Percentiles rank a stretch among this genome's conserved stretches.
Conservation (phyloP, 192 early-diverging fungal genomes). For the Coemansia sp. region DNA sequence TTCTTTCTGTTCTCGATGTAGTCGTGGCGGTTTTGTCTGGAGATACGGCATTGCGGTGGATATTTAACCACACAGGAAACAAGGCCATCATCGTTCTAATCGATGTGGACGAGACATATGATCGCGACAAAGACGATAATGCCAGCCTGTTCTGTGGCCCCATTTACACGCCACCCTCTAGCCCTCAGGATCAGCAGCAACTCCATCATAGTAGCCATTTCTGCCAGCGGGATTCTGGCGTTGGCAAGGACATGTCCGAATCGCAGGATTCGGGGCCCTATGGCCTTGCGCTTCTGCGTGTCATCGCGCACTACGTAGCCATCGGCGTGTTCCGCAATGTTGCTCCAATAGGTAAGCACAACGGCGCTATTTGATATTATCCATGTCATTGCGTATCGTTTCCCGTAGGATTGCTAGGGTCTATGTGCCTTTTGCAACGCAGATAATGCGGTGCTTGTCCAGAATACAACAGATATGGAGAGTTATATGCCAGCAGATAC, state of each 20-base stretch:
- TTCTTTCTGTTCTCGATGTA: slow-evolving; percentile 17
- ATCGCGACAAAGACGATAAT: slow-evolving; percentile 17
- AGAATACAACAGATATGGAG: no score
- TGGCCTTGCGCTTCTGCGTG: slow-evolving; percentile 48
- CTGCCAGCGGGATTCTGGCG: slow-evolving; percentile 7
- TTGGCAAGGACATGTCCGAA: slow-evolving; percentile 9
- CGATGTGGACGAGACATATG: slow-evolving; percentile 54
- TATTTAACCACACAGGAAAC: slow-evolving; percentile 48
- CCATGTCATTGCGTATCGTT: no score
- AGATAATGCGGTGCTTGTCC: no score
- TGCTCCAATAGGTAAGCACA: slow-evolving; percentile 52
- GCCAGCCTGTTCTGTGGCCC: slow-evolving; percentile 28
- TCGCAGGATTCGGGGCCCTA: slow-evolving; percentile 46
- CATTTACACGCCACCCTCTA: slow-evolving; percentile 48
- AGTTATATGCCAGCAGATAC: no score
- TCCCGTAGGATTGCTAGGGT: no score
- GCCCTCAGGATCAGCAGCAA: slow-evolving; percentile 30
- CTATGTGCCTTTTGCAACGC: no score
- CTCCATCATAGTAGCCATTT: slow-evolving; percentile 1
- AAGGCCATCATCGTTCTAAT: slow-evolving; percentile 53
- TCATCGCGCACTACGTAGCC: slow-evolving; percentile 55
- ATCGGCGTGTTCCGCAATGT: slow-evolving; percentile 56
- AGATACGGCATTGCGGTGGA: slow-evolving; percentile 53
- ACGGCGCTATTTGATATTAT: background rate
- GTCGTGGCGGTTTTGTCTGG: slow-evolving; percentile 56